Conservation (phyloP, 768 basidiomycete species). For the Tremella mesenterica region DNA sequence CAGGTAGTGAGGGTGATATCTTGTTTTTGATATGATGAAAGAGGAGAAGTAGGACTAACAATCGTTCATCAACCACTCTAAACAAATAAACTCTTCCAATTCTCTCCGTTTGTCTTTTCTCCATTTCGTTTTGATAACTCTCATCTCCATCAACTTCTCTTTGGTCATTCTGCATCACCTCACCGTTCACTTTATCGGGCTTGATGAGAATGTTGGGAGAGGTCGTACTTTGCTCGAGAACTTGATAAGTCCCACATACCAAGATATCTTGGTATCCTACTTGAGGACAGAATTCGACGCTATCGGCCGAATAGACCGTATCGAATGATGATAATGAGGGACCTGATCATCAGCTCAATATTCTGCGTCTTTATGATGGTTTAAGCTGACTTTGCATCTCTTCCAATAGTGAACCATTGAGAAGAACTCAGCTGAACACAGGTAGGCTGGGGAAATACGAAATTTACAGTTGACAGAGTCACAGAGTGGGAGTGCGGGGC, state of each 20-base stretch:
- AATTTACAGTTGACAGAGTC: too few relatives aligned
- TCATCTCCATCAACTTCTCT: constrained; percentile 7
- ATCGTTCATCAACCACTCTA: constrained; percentile 46
- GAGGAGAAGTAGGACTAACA: constrained; percentile 10
- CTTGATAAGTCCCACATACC: constrained; percentile 85
- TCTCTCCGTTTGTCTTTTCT: constrained; percentile 39
- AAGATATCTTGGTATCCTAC: constrained; percentile 56
- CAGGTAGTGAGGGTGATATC: too few relatives aligned
- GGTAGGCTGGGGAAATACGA: too few relatives aligned
- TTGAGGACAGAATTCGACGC: constrained; percentile 81
- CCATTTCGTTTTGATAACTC: constrained; percentile 18
- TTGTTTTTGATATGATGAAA: too few relatives aligned
- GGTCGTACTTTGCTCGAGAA: constrained; percentile 49
- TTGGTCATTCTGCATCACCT: constrained; percentile 12
- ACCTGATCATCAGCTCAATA: not conserved
- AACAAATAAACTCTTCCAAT: constrained; percentile 69
- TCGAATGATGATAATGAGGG: constrained; percentile 45
- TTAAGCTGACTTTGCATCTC: too few relatives aligned
- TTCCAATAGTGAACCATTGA: too few relatives aligned
- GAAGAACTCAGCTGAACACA: too few relatives aligned
- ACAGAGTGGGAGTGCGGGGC: too few relatives aligned
- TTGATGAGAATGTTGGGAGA: not conserved
- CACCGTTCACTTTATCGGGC: constrained; percentile 5
- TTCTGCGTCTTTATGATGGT: too few relatives aligned
- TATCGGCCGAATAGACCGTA: constrained; percentile 78